Conservation (phyloP, 2,329 filamentous ascomycete species). For the Akanthomyces lecanii region DNA sequence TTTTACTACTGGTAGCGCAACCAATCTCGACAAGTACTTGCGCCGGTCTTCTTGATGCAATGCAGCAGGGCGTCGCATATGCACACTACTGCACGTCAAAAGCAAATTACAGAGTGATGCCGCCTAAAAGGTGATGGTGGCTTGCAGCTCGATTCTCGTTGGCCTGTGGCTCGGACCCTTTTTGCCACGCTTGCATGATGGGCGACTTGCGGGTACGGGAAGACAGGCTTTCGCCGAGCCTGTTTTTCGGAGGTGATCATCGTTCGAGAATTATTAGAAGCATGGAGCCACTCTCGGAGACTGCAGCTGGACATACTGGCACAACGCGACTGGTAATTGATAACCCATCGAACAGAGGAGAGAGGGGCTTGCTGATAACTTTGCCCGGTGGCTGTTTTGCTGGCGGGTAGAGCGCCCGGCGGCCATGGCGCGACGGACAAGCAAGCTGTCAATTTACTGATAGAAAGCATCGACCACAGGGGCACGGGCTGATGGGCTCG, state of each 20-base stretch:
- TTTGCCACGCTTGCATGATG: not conserved
- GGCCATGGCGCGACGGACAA: not conserved
- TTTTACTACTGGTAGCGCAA: no score
- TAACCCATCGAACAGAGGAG: not conserved
- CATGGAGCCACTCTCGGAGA: no score
- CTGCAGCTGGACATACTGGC: not conserved
- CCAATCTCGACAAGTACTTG: no score
- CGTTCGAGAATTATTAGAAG: not conserved
- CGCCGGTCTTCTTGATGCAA: not conserved
- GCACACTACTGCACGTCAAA: conserved; percentile 10
- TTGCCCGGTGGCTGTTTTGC: not conserved
- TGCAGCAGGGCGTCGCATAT: not conserved
- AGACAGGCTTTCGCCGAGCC: not conserved
- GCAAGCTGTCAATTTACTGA: no score
- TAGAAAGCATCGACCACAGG: not conserved
- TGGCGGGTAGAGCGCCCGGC: not conserved
- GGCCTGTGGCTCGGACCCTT: conserved; percentile 6
- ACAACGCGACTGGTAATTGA: not conserved
- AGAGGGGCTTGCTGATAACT: not conserved
- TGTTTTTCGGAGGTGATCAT: not conserved
- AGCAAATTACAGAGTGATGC: conserved; percentile 8
- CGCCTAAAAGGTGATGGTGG: conserved; percentile 4
- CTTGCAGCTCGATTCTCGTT: conserved; percentile 1
- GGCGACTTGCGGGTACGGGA: not conserved
- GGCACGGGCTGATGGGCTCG: not conserved